Conservation (phyloP, 2,329 filamentous ascomycete species). For the Drechslerella dactyloides region DNA sequence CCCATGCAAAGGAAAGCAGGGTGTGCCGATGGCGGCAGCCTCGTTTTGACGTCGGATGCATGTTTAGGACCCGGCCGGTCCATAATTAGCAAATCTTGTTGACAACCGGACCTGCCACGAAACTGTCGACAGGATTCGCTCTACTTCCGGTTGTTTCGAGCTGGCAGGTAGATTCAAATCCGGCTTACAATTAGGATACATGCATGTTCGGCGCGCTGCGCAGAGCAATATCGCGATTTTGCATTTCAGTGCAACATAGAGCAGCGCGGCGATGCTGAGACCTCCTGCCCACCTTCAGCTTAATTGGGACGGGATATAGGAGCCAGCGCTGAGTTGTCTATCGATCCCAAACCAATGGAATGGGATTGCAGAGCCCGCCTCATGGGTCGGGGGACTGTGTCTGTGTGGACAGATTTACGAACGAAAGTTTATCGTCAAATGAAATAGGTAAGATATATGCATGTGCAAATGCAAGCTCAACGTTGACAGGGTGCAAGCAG, state of each 20-base stretch:
- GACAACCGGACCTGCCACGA: background rate
- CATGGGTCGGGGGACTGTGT: background rate
- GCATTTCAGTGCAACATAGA: background rate
- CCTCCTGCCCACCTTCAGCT: background rate
- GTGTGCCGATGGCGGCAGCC: background rate
- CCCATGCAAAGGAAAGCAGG: background rate
- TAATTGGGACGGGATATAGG: background rate
- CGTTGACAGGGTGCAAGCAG: no score
- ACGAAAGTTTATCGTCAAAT: background rate
- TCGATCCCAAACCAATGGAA: background rate
- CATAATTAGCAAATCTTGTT: background rate
- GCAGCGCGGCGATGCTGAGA: background rate
- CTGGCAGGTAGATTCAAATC: background rate
- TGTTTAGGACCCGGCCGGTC: background rate
- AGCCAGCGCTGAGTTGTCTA: background rate
- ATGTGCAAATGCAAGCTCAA: background rate
- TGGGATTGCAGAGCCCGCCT: background rate
- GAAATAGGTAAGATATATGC: background rate
- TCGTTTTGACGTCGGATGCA: slow-evolving; percentile 3
- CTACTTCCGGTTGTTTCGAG: background rate
- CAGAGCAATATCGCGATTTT: no score
- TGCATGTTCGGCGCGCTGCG: no score
- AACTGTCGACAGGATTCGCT: background rate
- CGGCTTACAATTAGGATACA: no score
- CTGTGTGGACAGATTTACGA: background rate